Percentiles rank a stretch among this genome's conserved stretches.
Evolutionary conservation across 106 monocot genomes (phyloP).

Genomic region (Dioscorea alata): DNA sequence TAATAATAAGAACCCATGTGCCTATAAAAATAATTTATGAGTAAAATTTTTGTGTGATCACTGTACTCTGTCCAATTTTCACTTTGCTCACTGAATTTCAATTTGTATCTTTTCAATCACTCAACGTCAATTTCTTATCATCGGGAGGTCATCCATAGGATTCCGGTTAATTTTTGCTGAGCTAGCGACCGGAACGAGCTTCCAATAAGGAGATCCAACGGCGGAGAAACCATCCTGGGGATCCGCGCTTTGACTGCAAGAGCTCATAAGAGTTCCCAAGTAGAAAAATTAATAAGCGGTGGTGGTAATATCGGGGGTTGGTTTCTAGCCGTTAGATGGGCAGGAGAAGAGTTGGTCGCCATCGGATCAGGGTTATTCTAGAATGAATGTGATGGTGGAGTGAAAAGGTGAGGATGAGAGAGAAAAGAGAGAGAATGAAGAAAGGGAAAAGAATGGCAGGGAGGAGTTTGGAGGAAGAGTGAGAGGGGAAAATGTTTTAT

Average conservation of each 20-base stretch:
- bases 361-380: conserved; percentile 15
- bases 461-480: conserved; percentile 10
- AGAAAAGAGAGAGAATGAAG: conserved; percentile 28
- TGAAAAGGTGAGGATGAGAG: conserved; percentile 25
- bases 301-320: background rate
- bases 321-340: conserved; percentile 12
- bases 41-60: too few species aligned
- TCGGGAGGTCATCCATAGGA: too few species aligned
- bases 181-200: too few species aligned
- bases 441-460: conserved; percentile 33
- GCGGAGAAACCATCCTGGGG: conserved; percentile 7
- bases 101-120: too few species aligned
- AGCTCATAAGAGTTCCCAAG: conserved; percentile 44
- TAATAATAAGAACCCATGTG: too few species aligned
- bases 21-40: too few species aligned
- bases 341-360: conserved; percentile 38
- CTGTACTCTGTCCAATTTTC: too few species aligned
- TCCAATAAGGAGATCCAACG: conserved; percentile 18
- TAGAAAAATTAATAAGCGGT: conserved; percentile 46
- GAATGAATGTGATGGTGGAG: conserved; percentile 16
- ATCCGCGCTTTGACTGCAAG: conserved; percentile 5
- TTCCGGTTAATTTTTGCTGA: too few species aligned
- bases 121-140: too few species aligned
- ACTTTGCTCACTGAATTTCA: too few species aligned
- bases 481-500: too few species aligned